Conservation (phyloP, 169 alveolate species). For the Plasmodium cynomolgi region DNA sequence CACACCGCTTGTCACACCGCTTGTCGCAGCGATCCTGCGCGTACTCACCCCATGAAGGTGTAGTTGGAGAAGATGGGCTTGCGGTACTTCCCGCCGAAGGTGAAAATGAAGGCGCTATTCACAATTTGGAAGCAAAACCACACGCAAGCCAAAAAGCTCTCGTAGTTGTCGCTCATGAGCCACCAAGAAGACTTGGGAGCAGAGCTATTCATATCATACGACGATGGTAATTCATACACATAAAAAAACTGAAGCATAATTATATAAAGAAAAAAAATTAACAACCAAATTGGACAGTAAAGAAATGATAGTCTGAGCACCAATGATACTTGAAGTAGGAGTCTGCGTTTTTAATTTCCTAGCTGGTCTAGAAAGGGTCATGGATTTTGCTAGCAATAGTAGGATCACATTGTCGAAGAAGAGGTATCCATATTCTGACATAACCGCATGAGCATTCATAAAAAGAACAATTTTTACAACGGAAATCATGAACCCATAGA, state of each 20-base stretch:
- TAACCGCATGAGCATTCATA: conserved; percentile 84
- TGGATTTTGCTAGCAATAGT: conserved; percentile 83
- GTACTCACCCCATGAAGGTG: conserved; percentile 82
- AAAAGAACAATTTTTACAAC: conserved; percentile 86
- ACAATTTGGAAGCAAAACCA: conserved; percentile 90
- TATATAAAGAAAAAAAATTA: conserved; percentile 73
- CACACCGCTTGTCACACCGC: not conserved
- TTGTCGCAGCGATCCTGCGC: too few species aligned
- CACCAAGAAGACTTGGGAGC: conserved; percentile 90
- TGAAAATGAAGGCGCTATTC: conserved; percentile 88
- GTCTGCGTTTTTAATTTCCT: conserved; percentile 85
- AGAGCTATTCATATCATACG: conserved; percentile 77
- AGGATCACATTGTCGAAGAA: conserved; percentile 84
- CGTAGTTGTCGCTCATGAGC: conserved; percentile 91
- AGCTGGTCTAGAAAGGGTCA: conserved; percentile 86
- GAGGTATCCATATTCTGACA: conserved; percentile 91
- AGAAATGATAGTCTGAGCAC: conserved; percentile 88
- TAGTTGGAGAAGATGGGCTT: conserved; percentile 83
- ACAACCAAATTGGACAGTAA: conserved; percentile 82
- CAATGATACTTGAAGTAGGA: conserved; percentile 89
- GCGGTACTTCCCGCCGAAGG: conserved; percentile 90
- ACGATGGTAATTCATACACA: conserved; percentile 78
- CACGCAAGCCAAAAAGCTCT: conserved; percentile 86
- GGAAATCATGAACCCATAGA: conserved; percentile 91
- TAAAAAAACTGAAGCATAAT: conserved; percentile 75